Base-by-base conservation (phyloP, 2,329 filamentous ascomycete genomes). In the Neofusicoccum kwambonambiense region DNA sequence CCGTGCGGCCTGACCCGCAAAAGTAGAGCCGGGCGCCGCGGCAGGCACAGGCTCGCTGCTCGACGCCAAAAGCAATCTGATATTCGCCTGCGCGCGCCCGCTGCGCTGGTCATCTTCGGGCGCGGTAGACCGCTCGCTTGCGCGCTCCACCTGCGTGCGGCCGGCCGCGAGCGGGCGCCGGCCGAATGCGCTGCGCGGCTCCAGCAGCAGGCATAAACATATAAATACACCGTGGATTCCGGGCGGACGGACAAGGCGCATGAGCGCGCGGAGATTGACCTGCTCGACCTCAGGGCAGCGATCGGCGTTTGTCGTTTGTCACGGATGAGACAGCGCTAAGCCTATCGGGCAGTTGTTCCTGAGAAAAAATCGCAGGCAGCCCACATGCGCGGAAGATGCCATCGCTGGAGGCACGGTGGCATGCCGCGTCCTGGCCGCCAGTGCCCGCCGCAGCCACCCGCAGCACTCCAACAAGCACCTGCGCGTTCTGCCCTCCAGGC, bases 241-340 rank as follows among this genome's bases (percentile, higher is more conserved):
- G 35, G 27, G 17, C 0, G 22, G 35, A 15, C 19, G 8, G 15
- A 0, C 37, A 31, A 7, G 19, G 15, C n/a, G 27, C 31, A 45
- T 58, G 41, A 45, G 27, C 12, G 3, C 8, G 41, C 52, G 39
- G 39, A 44, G 13, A n/a, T 34, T 17, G 35, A 31, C 5, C 15
- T 15, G 7, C 15, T 19, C 17, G 41, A 31, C 19, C 42, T 37
- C 42, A 9, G 31, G 56, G 27, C 19, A 47, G 41, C 42, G 56
- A 60, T 60, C 56, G 56, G 34, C 56, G 47, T 37, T 37, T 34
- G 31, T 47, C 42, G 56, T 57, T 39, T 60, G 56, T 47, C 42
- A 47, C 56, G 22, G 15, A 39, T 52, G 19, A 45, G 27, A 39
- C 56, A 37, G 42, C 56, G 56, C 56, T 60, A 60, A 60, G 39